These are phyloP conservation scores for Colletotrichum gigasporum DNA, from an alignment of 2,329 filamentous ascomycete genomes.

Conservation along the genomic window DNA sequence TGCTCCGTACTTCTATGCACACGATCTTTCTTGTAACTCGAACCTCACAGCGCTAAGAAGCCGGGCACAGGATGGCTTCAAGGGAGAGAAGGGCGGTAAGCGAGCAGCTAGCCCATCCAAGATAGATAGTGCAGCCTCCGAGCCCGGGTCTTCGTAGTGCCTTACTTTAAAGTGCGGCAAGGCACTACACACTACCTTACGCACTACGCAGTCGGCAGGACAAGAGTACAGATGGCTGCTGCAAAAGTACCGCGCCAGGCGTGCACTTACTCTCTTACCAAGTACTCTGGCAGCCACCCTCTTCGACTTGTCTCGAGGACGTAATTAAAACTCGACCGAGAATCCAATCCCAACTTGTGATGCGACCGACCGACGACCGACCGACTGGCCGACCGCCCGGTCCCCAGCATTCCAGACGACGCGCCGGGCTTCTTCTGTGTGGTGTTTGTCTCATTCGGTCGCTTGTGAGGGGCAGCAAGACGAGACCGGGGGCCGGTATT, in stretches of 20 bases:
- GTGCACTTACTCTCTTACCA: neutral
- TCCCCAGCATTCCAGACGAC: conserved; percentile 9
- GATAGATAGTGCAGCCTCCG: conserved; percentile 7
- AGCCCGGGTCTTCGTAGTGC: neutral
- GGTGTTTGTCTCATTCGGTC: conserved; percentile 13
- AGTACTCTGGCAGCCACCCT: neutral
- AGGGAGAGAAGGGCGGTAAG: conserved; percentile 23
- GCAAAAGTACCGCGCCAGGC: conserved; percentile 26
- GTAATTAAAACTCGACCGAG: conserved; percentile 9
- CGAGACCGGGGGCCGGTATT: neutral
- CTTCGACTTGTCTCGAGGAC: neutral
- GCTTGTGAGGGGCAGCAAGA: neutral
- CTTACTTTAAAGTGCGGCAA: neutral
- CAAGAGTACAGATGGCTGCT: conserved; percentile 2
- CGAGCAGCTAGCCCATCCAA: conserved; percentile 2
- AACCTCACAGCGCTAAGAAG: neutral
- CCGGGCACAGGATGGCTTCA: conserved; percentile 3
- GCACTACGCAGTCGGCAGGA: too few relatives aligned
- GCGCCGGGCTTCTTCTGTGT: neutral
- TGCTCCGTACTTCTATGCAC: too few relatives aligned
- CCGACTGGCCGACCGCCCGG: neutral
- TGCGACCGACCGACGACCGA: neutral
- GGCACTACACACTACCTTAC: too few relatives aligned
- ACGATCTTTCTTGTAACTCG: neutral
- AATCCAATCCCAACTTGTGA: neutral